Percentiles rank a stretch among this genome's conserved stretches.
Conservation (phyloP, 2,329 filamentous ascomycete species). For the Pseudofabraea citricarpa region DNA sequence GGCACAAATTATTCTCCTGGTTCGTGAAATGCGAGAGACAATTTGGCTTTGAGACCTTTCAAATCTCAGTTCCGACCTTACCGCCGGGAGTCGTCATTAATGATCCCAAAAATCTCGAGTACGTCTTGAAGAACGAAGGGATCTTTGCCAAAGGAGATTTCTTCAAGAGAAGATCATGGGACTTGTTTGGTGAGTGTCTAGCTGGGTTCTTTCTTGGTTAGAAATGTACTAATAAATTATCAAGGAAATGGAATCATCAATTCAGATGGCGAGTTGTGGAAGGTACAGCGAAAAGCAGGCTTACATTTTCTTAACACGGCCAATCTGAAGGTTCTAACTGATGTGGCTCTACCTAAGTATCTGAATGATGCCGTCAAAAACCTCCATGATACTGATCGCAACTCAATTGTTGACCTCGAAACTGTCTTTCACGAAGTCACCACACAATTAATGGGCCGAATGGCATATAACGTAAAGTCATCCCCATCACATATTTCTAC, state of each 20-base stretch:
- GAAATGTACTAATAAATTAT: too few relatives aligned
- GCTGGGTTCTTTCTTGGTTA: too few relatives aligned
- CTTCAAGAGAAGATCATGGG: conserved; percentile 54
- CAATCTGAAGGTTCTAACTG: conserved; percentile 53
- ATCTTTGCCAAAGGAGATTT: conserved; percentile 59
- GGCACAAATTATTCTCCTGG: conserved; percentile 58
- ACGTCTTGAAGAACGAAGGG: conserved; percentile 55
- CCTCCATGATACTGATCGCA: conserved; percentile 28
- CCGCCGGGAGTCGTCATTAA: conserved; percentile 60
- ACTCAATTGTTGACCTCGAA: conserved; percentile 47
- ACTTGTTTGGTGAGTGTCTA: conserved; percentile 50
- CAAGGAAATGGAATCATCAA: conserved; percentile 61
- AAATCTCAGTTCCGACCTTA: conserved; percentile 57
- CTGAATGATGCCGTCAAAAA: conserved; percentile 37
- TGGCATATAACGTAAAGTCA: conserved; percentile 53
- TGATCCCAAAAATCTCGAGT: conserved; percentile 57
- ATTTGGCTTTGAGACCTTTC: conserved; percentile 56
- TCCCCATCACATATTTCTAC: background rate
- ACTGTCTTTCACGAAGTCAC: conserved; percentile 59
- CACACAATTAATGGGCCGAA: conserved; percentile 60
- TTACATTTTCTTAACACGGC: conserved; percentile 51
- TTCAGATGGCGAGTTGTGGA: conserved; percentile 59
- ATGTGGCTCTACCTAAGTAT: conserved; percentile 50
- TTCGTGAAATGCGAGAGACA: conserved; percentile 52
- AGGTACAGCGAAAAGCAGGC: conserved; percentile 57